Conservation (phyloP, 108 stramenopile species). For the Ochromonas danica region DNA sequence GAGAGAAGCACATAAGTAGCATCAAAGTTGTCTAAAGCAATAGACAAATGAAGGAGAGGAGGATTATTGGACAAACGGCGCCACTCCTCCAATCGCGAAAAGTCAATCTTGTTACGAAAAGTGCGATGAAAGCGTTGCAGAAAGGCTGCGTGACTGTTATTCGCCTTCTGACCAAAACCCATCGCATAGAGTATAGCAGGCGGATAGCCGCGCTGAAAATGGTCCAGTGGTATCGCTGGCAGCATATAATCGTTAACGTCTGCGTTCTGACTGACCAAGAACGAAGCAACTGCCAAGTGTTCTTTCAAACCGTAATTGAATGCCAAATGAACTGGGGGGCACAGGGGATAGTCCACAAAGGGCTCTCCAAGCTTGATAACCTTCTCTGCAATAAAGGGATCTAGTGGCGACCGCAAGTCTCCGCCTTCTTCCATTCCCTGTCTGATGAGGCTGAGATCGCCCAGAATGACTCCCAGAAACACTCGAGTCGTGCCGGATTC, state of each 20-base stretch:
- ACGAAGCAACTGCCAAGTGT: background rate
- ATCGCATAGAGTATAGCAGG: background rate
- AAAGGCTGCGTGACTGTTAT: background rate
- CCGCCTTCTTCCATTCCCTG: background rate
- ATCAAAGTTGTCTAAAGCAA: background rate
- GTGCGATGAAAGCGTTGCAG: background rate
- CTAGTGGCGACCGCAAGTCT: background rate
- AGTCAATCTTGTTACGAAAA: background rate
- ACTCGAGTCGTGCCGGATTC: background rate
- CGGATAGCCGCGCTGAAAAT: constrained; percentile 4
- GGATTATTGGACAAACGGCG: background rate
- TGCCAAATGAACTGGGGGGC: constrained; percentile 2
- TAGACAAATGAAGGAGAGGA: background rate
- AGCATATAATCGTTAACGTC: background rate
- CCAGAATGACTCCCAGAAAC: background rate
- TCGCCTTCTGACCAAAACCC: background rate
- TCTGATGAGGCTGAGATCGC: background rate
- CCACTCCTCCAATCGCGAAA: background rate
- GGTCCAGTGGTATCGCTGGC: background rate
- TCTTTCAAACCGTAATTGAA: background rate
- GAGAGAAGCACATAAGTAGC: background rate
- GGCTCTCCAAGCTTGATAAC: constrained; percentile 5
- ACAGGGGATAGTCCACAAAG: background rate
- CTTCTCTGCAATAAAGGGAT: background rate
- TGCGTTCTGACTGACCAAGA: background rate